phyloP scores from a whole-genome alignment of 352 stramenopile species.

The Saprolegnia parasitica region DNA sequence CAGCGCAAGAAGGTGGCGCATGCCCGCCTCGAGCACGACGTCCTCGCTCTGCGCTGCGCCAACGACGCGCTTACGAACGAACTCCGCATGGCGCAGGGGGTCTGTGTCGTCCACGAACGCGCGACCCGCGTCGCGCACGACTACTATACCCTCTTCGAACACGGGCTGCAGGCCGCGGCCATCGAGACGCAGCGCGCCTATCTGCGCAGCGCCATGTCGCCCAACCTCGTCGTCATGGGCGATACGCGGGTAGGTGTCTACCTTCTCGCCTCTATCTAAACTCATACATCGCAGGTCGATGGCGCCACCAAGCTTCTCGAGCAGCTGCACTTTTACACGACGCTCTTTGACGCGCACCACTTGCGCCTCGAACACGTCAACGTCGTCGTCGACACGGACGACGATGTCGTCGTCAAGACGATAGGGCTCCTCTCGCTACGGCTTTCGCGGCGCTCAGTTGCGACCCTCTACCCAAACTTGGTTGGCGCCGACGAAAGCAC shows the following conservation, averaged over 20 bases:
- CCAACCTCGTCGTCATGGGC: conserved; percentile 6
- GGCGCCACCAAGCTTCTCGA: conserved; percentile 9
- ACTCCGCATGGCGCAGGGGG: background rate
- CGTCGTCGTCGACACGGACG: background rate
- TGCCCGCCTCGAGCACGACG: background rate
- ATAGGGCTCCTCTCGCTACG: background rate
- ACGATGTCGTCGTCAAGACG: conserved; percentile 12
- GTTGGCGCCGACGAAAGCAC: conserved; percentile 10
- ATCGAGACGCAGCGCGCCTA: background rate
- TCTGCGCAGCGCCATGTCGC: conserved; percentile 4
- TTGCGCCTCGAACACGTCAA: conserved; percentile 2
- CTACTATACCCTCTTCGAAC: conserved; percentile 16
- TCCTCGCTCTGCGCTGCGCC: background rate
- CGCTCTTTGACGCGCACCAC: conserved; percentile 10
- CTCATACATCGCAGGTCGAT: background rate
- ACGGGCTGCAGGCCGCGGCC: background rate
- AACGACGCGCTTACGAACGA: conserved; percentile 7
- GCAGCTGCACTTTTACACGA: conserved; percentile 19
- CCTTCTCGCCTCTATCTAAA: background rate
- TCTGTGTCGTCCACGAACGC: background rate
- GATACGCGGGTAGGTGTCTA: background rate
- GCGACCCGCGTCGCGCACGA: conserved; percentile 2
- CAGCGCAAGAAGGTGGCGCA: conserved; percentile 2
- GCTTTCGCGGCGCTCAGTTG: conserved; percentile 2
- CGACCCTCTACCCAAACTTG: conserved; percentile 8